These are phyloP conservation scores for Prunus padus DNA, from an alignment of 306 rosid genomes.

Conservation along the genomic window DNA sequence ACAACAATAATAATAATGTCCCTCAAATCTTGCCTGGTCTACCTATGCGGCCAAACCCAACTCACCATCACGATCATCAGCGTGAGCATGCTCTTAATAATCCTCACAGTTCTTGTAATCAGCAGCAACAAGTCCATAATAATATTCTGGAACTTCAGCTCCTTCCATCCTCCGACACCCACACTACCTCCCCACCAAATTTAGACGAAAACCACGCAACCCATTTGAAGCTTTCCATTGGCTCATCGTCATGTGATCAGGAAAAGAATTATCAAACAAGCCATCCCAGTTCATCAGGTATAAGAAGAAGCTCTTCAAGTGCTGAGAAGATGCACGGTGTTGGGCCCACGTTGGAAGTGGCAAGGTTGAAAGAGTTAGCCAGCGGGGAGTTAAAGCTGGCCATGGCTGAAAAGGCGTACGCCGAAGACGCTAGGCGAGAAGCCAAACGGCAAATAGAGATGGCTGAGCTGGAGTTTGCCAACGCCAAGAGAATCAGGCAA, in stretches of 20 bases:
- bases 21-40: conserved; percentile 37
- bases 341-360: conserved; percentile 34
- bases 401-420: conserved; percentile 63
- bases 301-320: background rate
- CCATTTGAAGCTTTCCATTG: conserved; percentile 74
- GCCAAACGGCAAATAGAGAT: conserved; percentile 71
- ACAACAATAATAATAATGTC: conserved; percentile 2
- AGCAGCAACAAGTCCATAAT: conserved; percentile 6
- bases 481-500: conserved; percentile 75
- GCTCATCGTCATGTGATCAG: conserved; percentile 14
- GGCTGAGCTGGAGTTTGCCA: conserved; percentile 75
- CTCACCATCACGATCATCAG: conserved; percentile 5
- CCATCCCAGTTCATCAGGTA: background rate
- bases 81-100: conserved; percentile 7
- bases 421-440: conserved; percentile 82
- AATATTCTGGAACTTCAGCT: conserved; percentile 73
- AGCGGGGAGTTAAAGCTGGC: conserved; percentile 59
- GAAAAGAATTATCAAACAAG: background rate
- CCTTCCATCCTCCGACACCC: conserved; percentile 41
- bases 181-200: conserved; percentile 8
- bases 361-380: conserved; percentile 42
- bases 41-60: conserved; percentile 35
- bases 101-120: conserved; percentile 21
- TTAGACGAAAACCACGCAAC: conserved; percentile 47
- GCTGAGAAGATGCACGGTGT: conserved; percentile 8